Conservation (phyloP, 23 red algal genomes). For the Gracilariopsis chorda region DNA sequence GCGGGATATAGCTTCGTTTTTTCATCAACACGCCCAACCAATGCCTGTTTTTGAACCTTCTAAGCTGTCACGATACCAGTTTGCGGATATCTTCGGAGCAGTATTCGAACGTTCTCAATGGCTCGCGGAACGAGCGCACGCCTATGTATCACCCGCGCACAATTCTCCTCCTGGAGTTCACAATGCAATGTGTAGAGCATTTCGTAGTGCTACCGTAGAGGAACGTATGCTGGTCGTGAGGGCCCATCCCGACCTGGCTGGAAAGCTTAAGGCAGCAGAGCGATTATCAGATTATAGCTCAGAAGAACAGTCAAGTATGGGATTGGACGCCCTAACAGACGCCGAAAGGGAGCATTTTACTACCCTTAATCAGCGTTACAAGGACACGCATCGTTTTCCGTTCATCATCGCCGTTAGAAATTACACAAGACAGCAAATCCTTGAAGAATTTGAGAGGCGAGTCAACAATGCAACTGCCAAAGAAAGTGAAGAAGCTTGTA, state of each 20-base stretch:
- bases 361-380: background rate
- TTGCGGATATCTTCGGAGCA: background rate
- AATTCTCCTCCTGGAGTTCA: background rate
- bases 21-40: no score
- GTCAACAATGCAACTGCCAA: background rate
- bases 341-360: background rate
- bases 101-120: background rate
- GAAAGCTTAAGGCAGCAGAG: background rate
- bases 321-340: background rate
- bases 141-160: background rate
- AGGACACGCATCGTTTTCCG: background rate
- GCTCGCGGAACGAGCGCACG: background rate
- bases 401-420: conserved; percentile 18
- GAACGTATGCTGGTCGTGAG: background rate
- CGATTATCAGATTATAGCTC: background rate
- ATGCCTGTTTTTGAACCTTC: background rate
- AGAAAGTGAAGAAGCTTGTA: conserved; percentile 8
- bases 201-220: background rate
- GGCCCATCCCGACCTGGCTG: background rate
- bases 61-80: background rate
- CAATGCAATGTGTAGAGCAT: background rate
- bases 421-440: background rate
- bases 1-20: no score
- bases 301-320: conserved; percentile 4
- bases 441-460: conserved; percentile 15